Base-by-base conservation (phyloP, 1,284 basidiomycete species). In the Phlebopus sp. region DNA sequence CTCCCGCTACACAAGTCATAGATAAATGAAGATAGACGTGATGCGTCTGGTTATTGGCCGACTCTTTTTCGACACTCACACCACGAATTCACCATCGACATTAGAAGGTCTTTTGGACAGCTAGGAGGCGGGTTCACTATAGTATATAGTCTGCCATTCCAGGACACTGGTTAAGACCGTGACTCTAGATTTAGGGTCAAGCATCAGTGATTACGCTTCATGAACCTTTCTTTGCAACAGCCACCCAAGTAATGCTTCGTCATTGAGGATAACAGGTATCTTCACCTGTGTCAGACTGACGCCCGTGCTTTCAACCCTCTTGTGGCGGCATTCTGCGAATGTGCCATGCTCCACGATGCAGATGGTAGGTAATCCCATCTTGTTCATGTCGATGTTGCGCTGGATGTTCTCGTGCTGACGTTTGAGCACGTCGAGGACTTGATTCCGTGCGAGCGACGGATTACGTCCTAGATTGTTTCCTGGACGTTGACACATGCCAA, bases 321-420 rank as follows among this genome's bases (percentile, higher is more conserved):
- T 37, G 6, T 38, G 19, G 35, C 44, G 36, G 15, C 10, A 45
- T 5, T 37, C 44, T n/a, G 19, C 36, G 36, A 45, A 45, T 4
- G 44, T 38, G 18, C 44, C 44, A 14, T n/a, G 34, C 25, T 38
- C 36, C 14, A 45, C 32, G 15, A 45, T 45, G 34, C 36, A 17
- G 35, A 45, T 38, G 1, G 44, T 45, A 9, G 44, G 44, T n/a
- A 37, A 25, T 8, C 44, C 36, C 18, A 45, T 37, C 13, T n/a
- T 29, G 14, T 36, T 36, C 32, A 27, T 34, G 37, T 38, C 14
- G 21, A 38, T 23, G 21, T 38, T 38, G 21, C 18, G 19, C 21
- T 23, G 7, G 9, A 38, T 38, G 11, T 14, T 38, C 5, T 38
- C 19, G 13, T 38, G 37, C 19, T 38, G 40, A 5, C 7, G n/a